Evolutionary conservation across 2,329 filamentous ascomycete species (phyloP), one percentile per base, ranked within the genome.

Genomic region (Chrysosporium keratinophilum): DNA sequence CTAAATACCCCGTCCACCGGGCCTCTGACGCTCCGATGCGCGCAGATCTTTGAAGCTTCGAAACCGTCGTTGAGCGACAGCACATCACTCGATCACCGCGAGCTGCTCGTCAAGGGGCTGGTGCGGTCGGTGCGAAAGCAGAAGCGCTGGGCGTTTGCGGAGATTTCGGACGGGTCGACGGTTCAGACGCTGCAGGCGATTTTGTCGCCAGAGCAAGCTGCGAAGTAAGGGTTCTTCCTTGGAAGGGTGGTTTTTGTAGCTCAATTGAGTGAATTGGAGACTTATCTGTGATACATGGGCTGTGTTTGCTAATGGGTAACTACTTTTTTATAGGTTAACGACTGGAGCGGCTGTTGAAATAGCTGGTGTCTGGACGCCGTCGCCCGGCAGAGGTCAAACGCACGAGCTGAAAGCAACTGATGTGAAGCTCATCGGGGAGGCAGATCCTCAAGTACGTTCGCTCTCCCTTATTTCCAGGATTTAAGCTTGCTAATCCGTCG

Each of bases 161-260:
- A 88, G 56, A 76, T 97, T 50, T 84, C 85, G 10, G 93, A 98
- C 74, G 93, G 93, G 43, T 94, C 89, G 11, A 88, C 86, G 41
- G 75, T 87, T 60, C 76, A 83, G 57, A 76, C 87, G 28, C 69
- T 97, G 53, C 93, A 98, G 72, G 88, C 85, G 44, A 82, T 95
- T 45, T 73, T 95, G 61, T 81, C 81, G 52, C 84, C 86, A 59
- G 76, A 79, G 45, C 77, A 88, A 65, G 83, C 85, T 60, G 76
- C 83, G 70, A 80, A 83, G 88, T 94, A 77, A 67, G 83, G 75
- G 60, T 17, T 28, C 40, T 47, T 42, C 34, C 11, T 28, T 3
- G 14, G 14, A n/a, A 15, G 15, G 17, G n/a, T 14, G 12, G 1
- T 33, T n/a, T 11, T 23, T 9, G 3, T 19, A 15, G 7, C 12